A percentile compares a stretch with the other conserved stretches of the same genome.
Evolutionary conservation across 2,329 filamentous ascomycete species (phyloP).

Genomic region (Colletotrichum trifolii): DNA sequence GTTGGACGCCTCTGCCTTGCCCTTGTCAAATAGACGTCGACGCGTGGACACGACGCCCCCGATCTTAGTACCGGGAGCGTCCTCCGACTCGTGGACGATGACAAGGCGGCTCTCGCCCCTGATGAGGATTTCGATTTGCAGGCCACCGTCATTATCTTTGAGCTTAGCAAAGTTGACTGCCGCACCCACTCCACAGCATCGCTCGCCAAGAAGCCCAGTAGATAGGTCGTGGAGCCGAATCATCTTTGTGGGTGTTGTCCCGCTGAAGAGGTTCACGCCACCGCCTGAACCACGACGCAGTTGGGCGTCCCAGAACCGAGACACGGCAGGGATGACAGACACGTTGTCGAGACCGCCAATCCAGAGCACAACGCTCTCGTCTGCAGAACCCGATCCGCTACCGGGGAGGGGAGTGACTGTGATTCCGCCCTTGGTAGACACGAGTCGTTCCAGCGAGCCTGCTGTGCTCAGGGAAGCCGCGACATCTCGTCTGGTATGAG

Average conservation of each 20-base stretch:
- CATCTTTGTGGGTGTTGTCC: constrained; percentile 66
- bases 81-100: constrained; percentile 64
- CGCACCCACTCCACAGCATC: constrained; percentile 63
- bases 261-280: constrained; percentile 66
- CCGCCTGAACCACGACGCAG: constrained; percentile 62
- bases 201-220: constrained; percentile 66
- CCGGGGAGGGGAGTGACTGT: constrained; percentile 58
- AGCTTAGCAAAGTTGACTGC: constrained; percentile 50
- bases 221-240: constrained; percentile 63
- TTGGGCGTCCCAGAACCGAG: constrained; percentile 70
- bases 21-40: constrained; percentile 41
- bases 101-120: constrained; percentile 67
- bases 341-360: constrained; percentile 67
- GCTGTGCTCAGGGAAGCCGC: constrained; percentile 56
- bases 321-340: constrained; percentile 65
- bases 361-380: constrained; percentile 68
- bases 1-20: constrained; percentile 55
- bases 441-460: constrained; percentile 61
- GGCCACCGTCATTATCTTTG: constrained; percentile 48
- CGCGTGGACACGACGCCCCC: constrained; percentile 48
- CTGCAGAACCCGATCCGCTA: constrained; percentile 52
- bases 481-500: constrained; percentile 67
- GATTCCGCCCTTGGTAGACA: constrained; percentile 64
- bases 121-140: constrained; percentile 65
- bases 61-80: constrained; percentile 56